Evolutionary conservation across 176 grass and related monocot genomes (phyloP), one percentile per base, ranked within the genome.

Genomic region (Triticum urartu): DNA sequence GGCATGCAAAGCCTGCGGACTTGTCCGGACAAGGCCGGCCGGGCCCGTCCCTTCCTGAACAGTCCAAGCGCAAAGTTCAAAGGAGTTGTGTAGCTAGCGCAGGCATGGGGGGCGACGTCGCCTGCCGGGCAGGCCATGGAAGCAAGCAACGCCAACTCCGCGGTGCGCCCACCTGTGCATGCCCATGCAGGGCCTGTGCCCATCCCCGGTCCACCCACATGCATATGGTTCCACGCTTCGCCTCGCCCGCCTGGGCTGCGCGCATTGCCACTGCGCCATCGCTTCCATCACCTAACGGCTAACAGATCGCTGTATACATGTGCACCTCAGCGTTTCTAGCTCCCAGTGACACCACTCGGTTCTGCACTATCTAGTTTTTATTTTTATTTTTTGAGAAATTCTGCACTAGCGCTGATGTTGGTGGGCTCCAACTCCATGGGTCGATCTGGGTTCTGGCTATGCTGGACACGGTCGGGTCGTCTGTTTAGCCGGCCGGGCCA

Each of bases 21-120:
- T 42, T 74, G 76, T 40, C 45, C 61, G 83, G 11, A n/a, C 83
- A 59, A 28, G 78, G 34, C 11, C 47, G 79, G 39, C 11, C n/a
- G 79, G 56, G 24, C 81, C 81, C 81, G 40, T 20, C 61, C 47
- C 45, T 30, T 26, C 72, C 47, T 13, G n/a, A 86, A 80, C 83
- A 52, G 34, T 86, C 88, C 78, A 89, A 77, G 75, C 25, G 78
- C 62, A 67, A 67, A 9, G 70, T 60, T 77, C 56, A 75, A 80
- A 1, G 14, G 88, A 4, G 15, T 11, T 34, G 87, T 34, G 87
- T 88, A 34, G 72, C 22, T 73, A 68, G 68, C 21, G 28, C 65
- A 75, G 56, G 80, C 81, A 79, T 78, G 38, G 64, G 42, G 43
- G 36, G 21, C 82, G 68, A 20, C 50, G 87, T 12, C 67, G 77